Percentiles rank a stretch among this genome's conserved stretches.
Evolutionary conservation across 352 stramenopile genomes (phyloP).

Genomic region (Phytophthora ohioensis): DNA sequence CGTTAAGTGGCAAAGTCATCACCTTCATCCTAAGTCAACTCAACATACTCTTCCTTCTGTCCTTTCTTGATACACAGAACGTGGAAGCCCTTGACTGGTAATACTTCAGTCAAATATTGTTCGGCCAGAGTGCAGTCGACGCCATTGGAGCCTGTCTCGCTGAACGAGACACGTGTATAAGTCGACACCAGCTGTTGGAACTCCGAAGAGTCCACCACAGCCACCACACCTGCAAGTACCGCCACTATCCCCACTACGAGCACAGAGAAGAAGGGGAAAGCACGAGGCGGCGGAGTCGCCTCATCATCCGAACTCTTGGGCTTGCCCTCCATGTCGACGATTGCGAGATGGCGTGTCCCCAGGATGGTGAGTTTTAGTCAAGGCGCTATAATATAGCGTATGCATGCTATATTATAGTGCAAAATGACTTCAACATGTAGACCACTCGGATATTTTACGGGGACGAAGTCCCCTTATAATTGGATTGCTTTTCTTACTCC

Average conservation of each 20-base stretch:
- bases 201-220: conserved; percentile 29
- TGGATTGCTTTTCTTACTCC: too few relatives aligned
- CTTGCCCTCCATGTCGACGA: conserved; percentile 17
- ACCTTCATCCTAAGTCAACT: conserved; percentile 14
- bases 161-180: conserved; percentile 16
- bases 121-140: conserved; percentile 51
- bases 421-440: background rate
- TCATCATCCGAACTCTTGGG: background rate
- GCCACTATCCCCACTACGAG: conserved; percentile 40
- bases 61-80: conserved; percentile 64
- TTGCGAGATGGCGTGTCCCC: background rate
- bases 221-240: conserved; percentile 28
- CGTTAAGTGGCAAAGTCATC: background rate
- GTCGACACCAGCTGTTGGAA: conserved; percentile 44
- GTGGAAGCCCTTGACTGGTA: conserved; percentile 76
- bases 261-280: conserved; percentile 25
- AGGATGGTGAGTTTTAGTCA: background rate
- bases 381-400: background rate
- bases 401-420: background rate
- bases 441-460: background rate
- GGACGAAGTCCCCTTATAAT: too few relatives aligned
- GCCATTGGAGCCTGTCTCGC: background rate
- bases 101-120: conserved; percentile 59
- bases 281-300: background rate
- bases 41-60: conserved; percentile 9